These are phyloP conservation scores for Penicillium palitans DNA, from an alignment of 2,329 filamentous ascomycete species.

Conservation along the genomic window DNA sequence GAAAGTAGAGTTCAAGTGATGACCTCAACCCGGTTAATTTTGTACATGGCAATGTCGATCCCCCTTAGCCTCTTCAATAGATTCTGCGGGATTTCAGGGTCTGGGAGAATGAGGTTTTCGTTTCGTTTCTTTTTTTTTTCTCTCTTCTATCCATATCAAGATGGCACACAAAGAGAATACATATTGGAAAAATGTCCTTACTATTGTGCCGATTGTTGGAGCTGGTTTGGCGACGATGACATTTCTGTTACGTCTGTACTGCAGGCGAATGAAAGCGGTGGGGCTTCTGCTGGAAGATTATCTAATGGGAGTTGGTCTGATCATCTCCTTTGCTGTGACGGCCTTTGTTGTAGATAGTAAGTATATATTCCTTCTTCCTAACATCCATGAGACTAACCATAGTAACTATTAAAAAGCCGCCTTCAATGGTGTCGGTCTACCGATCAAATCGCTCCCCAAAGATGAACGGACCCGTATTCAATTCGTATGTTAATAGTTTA, in stretches of 20 bases:
- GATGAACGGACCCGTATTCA: not conserved
- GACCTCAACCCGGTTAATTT: not conserved
- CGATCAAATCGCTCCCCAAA: not conserved
- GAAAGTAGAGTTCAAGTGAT: not conserved
- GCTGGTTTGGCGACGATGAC: constrained; percentile 16
- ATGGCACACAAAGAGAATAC: not conserved
- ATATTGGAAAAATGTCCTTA: constrained; percentile 19
- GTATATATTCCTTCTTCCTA: not conserved
- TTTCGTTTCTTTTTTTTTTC: not conserved
- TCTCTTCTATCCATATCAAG: not conserved
- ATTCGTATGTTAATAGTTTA: not conserved
- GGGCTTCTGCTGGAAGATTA: constrained; percentile 15
- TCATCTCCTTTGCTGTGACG: constrained; percentile 18
- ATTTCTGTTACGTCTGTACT: constrained; percentile 19
- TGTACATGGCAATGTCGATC: not conserved
- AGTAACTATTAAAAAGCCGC: constrained; percentile 14
- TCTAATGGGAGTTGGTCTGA: constrained; percentile 19
- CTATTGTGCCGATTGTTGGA: constrained; percentile 17
- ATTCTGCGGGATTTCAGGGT: too few species aligned
- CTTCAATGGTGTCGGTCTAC: constrained; percentile 13
- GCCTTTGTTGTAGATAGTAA: constrained; percentile 13
- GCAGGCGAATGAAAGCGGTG: constrained; percentile 8
- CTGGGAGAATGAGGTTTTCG: too few species aligned
- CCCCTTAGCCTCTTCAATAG: not conserved
- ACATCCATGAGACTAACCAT: not conserved